A percentile compares a stretch with the other conserved stretches of the same genome.
Conservation (phyloP, 805 yeast species). For the Myxozyma neglecta region DNA sequence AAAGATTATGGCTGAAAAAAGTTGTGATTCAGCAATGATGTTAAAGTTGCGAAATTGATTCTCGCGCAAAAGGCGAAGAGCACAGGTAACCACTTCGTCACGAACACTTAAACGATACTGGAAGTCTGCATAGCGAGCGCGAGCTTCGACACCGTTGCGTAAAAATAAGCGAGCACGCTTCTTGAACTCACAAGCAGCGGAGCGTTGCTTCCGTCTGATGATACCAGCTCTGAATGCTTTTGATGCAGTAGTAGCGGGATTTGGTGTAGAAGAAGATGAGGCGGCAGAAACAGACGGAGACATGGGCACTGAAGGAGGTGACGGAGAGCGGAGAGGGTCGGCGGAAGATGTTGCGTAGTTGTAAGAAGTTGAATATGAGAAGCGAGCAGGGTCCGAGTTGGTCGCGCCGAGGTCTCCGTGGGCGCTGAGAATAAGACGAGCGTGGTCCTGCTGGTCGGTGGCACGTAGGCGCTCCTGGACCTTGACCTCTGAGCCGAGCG, state of each 20-base stretch:
- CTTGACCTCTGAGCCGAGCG: conserved; percentile 6
- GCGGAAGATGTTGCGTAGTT: conserved; percentile 4
- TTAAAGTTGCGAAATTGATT: conserved; percentile 13
- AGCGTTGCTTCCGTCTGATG: not conserved
- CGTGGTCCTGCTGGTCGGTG: conserved; percentile 14
- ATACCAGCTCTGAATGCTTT: not conserved
- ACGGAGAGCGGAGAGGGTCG: not conserved
- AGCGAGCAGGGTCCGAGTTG: not conserved
- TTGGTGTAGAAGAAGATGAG: not conserved
- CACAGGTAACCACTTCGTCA: conserved; percentile 21
- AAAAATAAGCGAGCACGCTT: conserved; percentile 17
- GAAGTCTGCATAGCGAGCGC: conserved; percentile 16
- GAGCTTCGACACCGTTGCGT: conserved; percentile 19
- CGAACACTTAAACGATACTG: conserved; percentile 23
- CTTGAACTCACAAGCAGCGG: conserved; percentile 17
- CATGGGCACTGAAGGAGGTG: conserved; percentile 1
- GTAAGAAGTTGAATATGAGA: conserved; percentile 15
- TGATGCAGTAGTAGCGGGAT: not conserved
- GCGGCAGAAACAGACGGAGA: not conserved
- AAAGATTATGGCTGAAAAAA: conserved; percentile 27
- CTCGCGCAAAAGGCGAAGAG: conserved; percentile 20
- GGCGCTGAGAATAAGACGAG: conserved; percentile 6
- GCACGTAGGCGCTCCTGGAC: conserved; percentile 18
- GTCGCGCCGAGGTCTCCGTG: conserved; percentile 14
- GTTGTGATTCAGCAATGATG: conserved; percentile 24